Percentiles rank a stretch among this genome's conserved stretches.
These are phyloP conservation scores for Mycena metata DNA, from an alignment of 768 basidiomycete genomes.

Conservation along the genomic window DNA sequence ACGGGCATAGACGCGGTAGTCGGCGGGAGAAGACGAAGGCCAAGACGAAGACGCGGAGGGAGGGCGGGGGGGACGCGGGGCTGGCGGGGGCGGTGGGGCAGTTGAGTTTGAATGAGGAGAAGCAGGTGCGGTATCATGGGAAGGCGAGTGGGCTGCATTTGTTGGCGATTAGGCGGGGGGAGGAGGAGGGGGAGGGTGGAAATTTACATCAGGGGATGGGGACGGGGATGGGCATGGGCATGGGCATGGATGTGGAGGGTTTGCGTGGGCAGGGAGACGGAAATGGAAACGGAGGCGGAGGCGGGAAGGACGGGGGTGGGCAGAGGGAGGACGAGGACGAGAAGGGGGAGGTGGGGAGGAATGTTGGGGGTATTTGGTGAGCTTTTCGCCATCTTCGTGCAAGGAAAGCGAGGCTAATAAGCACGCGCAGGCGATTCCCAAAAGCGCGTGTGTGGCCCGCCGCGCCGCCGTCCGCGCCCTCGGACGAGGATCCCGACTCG, in stretches of 20 bases:
- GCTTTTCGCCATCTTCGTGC: no score
- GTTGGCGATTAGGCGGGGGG: conserved; percentile 50
- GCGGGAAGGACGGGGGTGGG: not conserved
- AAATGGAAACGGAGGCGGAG: no score
- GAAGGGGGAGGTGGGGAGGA: conserved; percentile 68
- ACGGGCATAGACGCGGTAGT: conserved; percentile 14
- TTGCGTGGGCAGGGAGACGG: no score
- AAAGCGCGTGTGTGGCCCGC: conserved; percentile 93
- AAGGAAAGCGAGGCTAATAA: no score
- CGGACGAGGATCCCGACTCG: conserved; percentile 36
- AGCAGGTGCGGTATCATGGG: conserved; percentile 88
- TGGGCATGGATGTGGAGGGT: not conserved
- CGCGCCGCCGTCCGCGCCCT: conserved; percentile 50
- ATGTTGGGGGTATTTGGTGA: conserved; percentile 85
- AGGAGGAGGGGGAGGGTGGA: conserved; percentile 56
- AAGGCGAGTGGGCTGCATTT: conserved; percentile 87
- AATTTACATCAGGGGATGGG: no score
- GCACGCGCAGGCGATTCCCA: conserved; percentile 87
- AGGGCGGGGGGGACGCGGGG: conserved; percentile 51
- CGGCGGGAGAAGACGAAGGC: not conserved
- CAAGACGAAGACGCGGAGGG: conserved; percentile 44
- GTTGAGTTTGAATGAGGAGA: conserved; percentile 88
- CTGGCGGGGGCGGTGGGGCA: conserved; percentile 85
- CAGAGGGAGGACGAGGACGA: conserved; percentile 63
- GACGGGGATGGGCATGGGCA: conserved; percentile 42